phyloP scores from a whole-genome alignment of 371 early-diverging fungal genomes.

The Aphelidium insulamus region DNA sequence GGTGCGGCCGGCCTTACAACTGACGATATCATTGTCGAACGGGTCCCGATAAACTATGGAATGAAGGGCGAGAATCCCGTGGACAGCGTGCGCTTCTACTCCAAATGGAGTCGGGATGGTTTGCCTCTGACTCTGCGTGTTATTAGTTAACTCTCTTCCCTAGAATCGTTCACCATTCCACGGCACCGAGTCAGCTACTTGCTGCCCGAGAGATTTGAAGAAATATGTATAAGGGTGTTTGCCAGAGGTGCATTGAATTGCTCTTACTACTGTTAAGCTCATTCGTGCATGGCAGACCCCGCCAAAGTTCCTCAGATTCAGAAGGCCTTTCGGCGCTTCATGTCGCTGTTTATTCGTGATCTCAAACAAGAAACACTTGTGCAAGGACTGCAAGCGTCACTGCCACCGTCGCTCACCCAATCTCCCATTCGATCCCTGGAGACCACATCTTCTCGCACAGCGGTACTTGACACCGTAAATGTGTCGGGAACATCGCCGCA shows the following conservation, averaged over 20 bases:
- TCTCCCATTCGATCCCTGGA: too few relatives aligned
- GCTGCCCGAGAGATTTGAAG: conserved; percentile 44
- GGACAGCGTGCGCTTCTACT: conserved; percentile 54
- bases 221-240: conserved; percentile 30
- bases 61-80: conserved; percentile 68
- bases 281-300: not conserved
- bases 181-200: conserved; percentile 44
- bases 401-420: too few relatives aligned
- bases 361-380: too few relatives aligned
- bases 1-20: conserved; percentile 2
- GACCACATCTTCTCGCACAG: too few relatives aligned
- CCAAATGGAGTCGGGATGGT: conserved; percentile 32
- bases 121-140: conserved; percentile 1
- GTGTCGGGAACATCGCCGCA: too few relatives aligned
- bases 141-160: not conserved
- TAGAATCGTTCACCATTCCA: conserved; percentile 30
- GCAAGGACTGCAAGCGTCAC: too few relatives aligned
- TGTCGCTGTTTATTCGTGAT: too few relatives aligned
- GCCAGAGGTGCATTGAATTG: not conserved
- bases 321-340: not conserved
- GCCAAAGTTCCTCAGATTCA: not conserved
- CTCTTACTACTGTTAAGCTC: not conserved
- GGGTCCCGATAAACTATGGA: conserved; percentile 47
- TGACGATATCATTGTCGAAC: conserved; percentile 50
- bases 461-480: too few relatives aligned